A percentile compares a stretch with the other conserved stretches of the same genome.
phyloP scores from a whole-genome alignment of 2,329 filamentous ascomycete genomes.

The Aspergillus uvarum region DNA sequence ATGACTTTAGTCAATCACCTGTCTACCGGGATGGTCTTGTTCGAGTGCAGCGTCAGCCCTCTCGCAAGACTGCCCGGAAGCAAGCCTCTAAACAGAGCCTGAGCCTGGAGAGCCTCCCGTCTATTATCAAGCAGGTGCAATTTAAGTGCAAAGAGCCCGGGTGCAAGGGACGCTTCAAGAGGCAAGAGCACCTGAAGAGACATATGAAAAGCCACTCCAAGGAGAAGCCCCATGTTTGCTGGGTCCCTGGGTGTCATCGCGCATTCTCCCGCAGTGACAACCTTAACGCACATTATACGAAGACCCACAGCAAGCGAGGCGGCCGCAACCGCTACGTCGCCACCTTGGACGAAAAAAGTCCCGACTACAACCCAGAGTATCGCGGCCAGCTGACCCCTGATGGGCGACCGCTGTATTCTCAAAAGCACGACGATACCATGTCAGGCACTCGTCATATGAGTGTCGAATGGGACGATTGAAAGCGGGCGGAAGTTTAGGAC shows the following conservation, averaged over 20 bases:
- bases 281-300: conserved; percentile 47
- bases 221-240: conserved; percentile 46
- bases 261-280: conserved; percentile 48
- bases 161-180: conserved; percentile 49
- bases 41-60: conserved; percentile 32
- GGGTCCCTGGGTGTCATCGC: conserved; percentile 45
- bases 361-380: conserved; percentile 46
- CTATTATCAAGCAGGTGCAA: conserved; percentile 43
- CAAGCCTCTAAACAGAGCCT: conserved; percentile 37
- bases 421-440: conserved; percentile 37
- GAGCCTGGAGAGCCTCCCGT: conserved; percentile 37
- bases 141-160: conserved; percentile 45
- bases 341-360: conserved; percentile 44
- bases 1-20: conserved; percentile 37
- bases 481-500: conserved; percentile 13
- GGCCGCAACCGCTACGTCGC: conserved; percentile 49
- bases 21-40: conserved; percentile 32
- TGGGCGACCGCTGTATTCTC: conserved; percentile 42
- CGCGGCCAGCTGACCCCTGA: conserved; percentile 44
- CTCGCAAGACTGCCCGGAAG: conserved; percentile 32
- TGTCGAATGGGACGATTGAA: conserved; percentile 37
- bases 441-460: conserved; percentile 34
- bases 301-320: conserved; percentile 48
- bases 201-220: conserved; percentile 51
- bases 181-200: conserved; percentile 51